Conservation (phyloP, 2,329 filamentous ascomycete genomes). For the Penicillium sclerotiorum region DNA sequence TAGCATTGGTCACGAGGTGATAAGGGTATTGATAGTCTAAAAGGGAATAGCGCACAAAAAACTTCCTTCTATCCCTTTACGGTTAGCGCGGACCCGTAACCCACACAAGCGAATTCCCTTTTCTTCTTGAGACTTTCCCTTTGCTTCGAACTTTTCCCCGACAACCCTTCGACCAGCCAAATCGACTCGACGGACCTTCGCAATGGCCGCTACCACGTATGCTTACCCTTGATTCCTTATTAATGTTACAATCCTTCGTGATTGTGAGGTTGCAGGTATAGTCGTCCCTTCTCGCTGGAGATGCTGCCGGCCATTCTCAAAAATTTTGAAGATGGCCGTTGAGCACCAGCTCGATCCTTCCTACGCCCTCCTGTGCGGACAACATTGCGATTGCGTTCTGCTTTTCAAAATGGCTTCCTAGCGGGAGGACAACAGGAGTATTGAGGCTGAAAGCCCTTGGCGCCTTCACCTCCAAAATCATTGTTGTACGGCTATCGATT, state of each 20-base stretch:
- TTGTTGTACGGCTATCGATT: constrained; percentile 59
- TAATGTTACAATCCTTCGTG: constrained; percentile 38
- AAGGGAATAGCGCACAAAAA: constrained; percentile 2
- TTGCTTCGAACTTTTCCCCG: constrained; percentile 27
- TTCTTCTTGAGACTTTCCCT: constrained; percentile 24
- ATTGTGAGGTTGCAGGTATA: constrained; percentile 66
- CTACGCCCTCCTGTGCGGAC: constrained; percentile 37
- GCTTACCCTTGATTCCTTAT: constrained; percentile 42
- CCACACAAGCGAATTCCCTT: constrained; percentile 41
- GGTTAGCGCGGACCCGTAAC: constrained; percentile 26
- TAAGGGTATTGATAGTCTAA: constrained; percentile 15
- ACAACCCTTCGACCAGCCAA: constrained; percentile 43
- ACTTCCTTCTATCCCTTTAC: constrained; percentile 6
- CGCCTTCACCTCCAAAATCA: constrained; percentile 75
- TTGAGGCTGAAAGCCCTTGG: constrained; percentile 71
- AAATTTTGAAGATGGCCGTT: constrained; percentile 35
- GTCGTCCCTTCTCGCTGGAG: constrained; percentile 84
- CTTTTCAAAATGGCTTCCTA: constrained; percentile 31
- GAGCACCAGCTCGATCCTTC: constrained; percentile 80
- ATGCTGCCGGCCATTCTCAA: constrained; percentile 40
- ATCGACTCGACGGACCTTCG: constrained; percentile 49
- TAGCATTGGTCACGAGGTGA: constrained; percentile 26
- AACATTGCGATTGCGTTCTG: too few species aligned
- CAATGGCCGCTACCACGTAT: constrained; percentile 67
- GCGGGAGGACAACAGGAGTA: constrained; percentile 67